Base-by-base conservation (phyloP, 345 rosid genomes). In the Rhodamnia argentea region DNA sequence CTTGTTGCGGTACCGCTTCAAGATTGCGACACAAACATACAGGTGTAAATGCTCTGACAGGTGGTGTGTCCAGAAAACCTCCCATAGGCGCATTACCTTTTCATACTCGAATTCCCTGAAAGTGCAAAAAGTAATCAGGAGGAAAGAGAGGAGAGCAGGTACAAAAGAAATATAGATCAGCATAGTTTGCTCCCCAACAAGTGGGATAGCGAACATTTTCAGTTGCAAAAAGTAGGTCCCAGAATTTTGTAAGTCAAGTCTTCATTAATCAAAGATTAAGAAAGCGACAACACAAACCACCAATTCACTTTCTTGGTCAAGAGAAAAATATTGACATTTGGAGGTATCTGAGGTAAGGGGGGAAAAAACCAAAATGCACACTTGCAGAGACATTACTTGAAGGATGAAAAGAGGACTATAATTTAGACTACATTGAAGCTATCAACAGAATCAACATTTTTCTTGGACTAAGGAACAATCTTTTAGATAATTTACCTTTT, bases 11-110 rank as follows among this genome's bases (percentile, higher is more conserved):
- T 91, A 91, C 53, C 97, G 94, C 97, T 97, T 97, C 94, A 97
- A 89, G 86, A 97, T 91, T 24, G 98, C 96, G 85, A 95, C 98
- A 51, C 99, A 96, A 56, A 94, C 92, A 53, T 95, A 96, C 55
- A 96, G 90, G 87, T 97, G 99, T 86, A 97, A 90, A 89, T 97
- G 99, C 92, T 97, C 99, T 0, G 96, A 93, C 88, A 91, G 88
- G 90, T 97, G 87, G 82, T 93, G 97, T 1, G 98, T 97, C 99
- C 99, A 97, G 53, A 97, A 86, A 60, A 97, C 98, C 91, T 97
- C 99, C 99, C 99, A 97, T 56, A 97, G 86, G 32, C 90, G 90
- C 98, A 96, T 94, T 84, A 95, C 93, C 87, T 92, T 91, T 89
- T 92, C 93, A 56, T 93, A 97, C 85, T 94, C 96, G 82, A 97